Evolutionary conservation across 108 stramenopile genomes (phyloP), one percentile per base, ranked within the genome.

Genomic region (Cyclostephanos invisitatus): DNA sequence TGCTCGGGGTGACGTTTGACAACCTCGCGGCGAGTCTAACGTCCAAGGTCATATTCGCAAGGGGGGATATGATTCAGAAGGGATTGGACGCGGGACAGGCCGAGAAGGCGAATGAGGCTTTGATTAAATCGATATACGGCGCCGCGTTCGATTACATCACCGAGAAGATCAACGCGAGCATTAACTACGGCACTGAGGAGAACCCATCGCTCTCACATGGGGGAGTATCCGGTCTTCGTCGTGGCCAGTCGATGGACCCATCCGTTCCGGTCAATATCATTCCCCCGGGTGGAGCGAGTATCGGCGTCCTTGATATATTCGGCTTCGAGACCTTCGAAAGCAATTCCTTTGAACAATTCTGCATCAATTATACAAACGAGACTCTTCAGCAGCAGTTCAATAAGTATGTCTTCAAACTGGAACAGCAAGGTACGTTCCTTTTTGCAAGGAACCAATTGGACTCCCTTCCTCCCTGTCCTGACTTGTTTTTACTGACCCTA

Each of bases 361-460:
- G 96, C 67, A 97, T 98, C 85, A 98, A 98, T 77, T 97, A 94
- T 67, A 89, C 93, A 21, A 98, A 98, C 67, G 97, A 98, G 70
- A 91, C 94, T 46, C 83, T 98, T 25, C 97, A 98, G 68, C 87
- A 98, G 72, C 96, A 96, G 72, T 99, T 96, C 85, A 96, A 96
- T 61, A 81, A 87, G 58, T 96, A 92, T 64, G 89, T 98, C 7
- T 95, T 98, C 76, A 92, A 93, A 70, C 54, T 89, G 35, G 96
- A 97, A 68, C 93, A 96, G 66, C 82, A 83, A 88, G 44, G 44
- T 46, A 46, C 44, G 44, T 46, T 46, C 44, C 44, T 46, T 15
- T 46, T 14, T 15, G 12, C 44, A 2, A 14, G 4, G 29, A 12
- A 14, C 29, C 0, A 2, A 29, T 27, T 77, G 89, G 89, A n/a